A percentile compares a stretch with the other conserved stretches of the same genome.
Conservation (phyloP, 2,329 filamentous ascomycete genomes). For the Beauveria pseudobassiana region DNA sequence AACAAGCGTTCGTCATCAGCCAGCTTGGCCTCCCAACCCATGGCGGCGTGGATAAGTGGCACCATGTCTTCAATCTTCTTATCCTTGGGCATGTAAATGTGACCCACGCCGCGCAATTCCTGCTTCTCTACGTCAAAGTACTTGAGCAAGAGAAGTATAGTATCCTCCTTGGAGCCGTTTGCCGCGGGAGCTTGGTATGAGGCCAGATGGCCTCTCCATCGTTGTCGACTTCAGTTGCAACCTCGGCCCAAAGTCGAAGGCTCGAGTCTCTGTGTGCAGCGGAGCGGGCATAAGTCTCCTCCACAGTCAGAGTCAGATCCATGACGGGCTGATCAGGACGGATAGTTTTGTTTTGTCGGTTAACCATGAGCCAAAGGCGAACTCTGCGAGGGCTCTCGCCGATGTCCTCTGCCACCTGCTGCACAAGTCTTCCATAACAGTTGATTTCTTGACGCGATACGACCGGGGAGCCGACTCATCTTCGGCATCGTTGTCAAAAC, state of each 20-base stretch:
- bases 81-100: slow-evolving; percentile 80
- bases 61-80: slow-evolving; percentile 83
- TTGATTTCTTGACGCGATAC: slow-evolving; percentile 68
- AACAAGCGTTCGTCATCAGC: slow-evolving; percentile 51
- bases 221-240: slow-evolving; percentile 55
- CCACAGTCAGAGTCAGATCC: slow-evolving; percentile 68
- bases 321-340: slow-evolving; percentile 82
- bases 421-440: slow-evolving; percentile 64
- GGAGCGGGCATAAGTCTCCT: slow-evolving; percentile 53
- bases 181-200: slow-evolving; percentile 52
- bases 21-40: slow-evolving; percentile 78
- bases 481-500: slow-evolving; percentile 56
- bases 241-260: slow-evolving; percentile 83
- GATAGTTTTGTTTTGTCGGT: slow-evolving; percentile 93
- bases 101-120: slow-evolving; percentile 65
- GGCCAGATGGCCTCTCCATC: slow-evolving; percentile 67
- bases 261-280: slow-evolving; percentile 58
- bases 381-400: slow-evolving; percentile 60
- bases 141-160: slow-evolving; percentile 84
- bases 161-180: slow-evolving; percentile 51
- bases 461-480: slow-evolving; percentile 63
- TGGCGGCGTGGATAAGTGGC: slow-evolving; percentile 67
- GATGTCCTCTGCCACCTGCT: slow-evolving; percentile 62
- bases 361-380: slow-evolving; percentile 95
- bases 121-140: slow-evolving; percentile 78